phyloP scores from a whole-genome alignment of 805 yeast genomes.

The Lachancea thermotolerans region DNA sequence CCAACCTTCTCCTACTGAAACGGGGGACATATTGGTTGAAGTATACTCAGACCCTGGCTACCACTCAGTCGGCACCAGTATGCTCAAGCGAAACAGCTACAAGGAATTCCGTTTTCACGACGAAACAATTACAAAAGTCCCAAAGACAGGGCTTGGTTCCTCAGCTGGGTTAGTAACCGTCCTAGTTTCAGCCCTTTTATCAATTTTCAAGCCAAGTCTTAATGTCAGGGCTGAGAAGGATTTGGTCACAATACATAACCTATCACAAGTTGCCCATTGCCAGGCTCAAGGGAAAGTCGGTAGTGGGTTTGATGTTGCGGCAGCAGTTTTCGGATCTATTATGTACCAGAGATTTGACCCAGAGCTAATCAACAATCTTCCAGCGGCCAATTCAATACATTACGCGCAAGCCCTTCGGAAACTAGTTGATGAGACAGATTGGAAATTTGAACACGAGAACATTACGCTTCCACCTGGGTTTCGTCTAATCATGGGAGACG shows the following conservation, averaged over 20 bases:
- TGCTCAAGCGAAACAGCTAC: constrained; percentile 28
- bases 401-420: constrained; percentile 29
- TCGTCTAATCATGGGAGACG: constrained; percentile 84
- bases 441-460: constrained; percentile 53
- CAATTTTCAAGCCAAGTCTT: constrained; percentile 36
- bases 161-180: constrained; percentile 91
- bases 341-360: constrained; percentile 74
- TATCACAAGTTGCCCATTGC: constrained; percentile 87
- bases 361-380: constrained; percentile 36
- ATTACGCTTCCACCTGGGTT: constrained; percentile 65
- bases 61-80: constrained; percentile 64
- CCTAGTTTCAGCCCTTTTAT: constrained; percentile 59
- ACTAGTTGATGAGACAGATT: constrained; percentile 40
- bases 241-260: constrained; percentile 55
- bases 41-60: constrained; percentile 83
- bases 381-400: constrained; percentile 21
- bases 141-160: constrained; percentile 94
- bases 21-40: constrained; percentile 41
- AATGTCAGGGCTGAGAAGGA: constrained; percentile 24
- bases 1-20: constrained; percentile 23
- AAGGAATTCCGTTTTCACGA: constrained; percentile 55
- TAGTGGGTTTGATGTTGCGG: constrained; percentile 94
- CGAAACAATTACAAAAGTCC: constrained; percentile 56
- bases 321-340: constrained; percentile 89
- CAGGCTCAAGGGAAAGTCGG: constrained; percentile 93